phyloP scores from a whole-genome alignment of 495 filamentous ascomycete species.

The Penicillium fimorum region DNA sequence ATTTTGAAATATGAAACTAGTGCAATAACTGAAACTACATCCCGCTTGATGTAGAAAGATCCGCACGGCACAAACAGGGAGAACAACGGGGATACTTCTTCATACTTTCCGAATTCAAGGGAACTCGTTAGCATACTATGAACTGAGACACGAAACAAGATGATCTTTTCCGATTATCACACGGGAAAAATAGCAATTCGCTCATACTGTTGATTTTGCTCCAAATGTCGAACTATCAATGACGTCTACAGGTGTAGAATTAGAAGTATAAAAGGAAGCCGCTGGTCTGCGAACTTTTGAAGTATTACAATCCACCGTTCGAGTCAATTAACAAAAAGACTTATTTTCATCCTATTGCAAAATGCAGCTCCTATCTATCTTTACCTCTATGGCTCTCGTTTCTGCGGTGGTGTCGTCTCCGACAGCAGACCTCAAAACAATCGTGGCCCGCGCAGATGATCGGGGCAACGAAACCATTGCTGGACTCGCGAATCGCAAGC shows the following conservation, averaged over 20 bases:
- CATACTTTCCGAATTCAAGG: neutral
- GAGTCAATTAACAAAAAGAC: neutral
- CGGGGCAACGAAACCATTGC: slow-evolving; percentile 30
- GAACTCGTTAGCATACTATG: neutral
- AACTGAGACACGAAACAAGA: neutral
- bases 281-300: neutral
- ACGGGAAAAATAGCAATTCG: neutral
- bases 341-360: neutral
- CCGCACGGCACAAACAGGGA: neutral
- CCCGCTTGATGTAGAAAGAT: neutral
- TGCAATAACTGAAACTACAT: neutral
- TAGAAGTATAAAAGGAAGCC: slow-evolving; percentile 4
- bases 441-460: slow-evolving; percentile 22
- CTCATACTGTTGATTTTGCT: neutral
- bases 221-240: neutral
- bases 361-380: slow-evolving; percentile 10
- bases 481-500: slow-evolving; percentile 38
- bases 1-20: neutral
- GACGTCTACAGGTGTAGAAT: neutral
- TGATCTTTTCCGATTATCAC: slow-evolving; percentile 1
- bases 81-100: neutral
- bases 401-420: slow-evolving; percentile 11
- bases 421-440: neutral
- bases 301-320: neutral
- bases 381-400: slow-evolving; percentile 11